Evolutionary conservation across 2,329 filamentous ascomycete species (phyloP).

Genomic region (Colletotrichum echinochloae): DNA sequence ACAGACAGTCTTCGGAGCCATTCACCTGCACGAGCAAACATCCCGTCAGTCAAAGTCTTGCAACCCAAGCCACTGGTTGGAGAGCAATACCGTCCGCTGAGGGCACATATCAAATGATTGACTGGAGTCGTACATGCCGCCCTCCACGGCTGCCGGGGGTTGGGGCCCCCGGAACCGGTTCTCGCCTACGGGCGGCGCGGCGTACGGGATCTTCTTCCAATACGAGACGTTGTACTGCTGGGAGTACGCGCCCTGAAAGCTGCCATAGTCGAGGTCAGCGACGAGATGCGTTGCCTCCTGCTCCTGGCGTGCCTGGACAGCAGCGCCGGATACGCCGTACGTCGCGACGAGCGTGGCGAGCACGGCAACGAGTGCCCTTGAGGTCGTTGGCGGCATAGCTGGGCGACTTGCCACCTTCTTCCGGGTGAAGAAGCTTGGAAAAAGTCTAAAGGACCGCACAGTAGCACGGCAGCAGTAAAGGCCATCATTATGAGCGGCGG

Average conservation of each 20-base stretch:
- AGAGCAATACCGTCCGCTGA: slow-evolving; percentile 60
- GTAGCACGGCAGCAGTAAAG: neutral
- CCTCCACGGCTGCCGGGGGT: slow-evolving; percentile 60
- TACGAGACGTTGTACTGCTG: slow-evolving; percentile 67
- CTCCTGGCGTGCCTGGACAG: slow-evolving; percentile 21
- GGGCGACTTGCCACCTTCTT: neutral
- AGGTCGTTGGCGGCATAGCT: slow-evolving; percentile 24
- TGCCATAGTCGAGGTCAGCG: slow-evolving; percentile 58
- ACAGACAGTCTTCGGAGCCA: slow-evolving; percentile 70
- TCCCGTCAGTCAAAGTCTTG: neutral
- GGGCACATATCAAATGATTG: slow-evolving; percentile 69
- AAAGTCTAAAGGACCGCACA: neutral
- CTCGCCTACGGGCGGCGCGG: slow-evolving; percentile 65
- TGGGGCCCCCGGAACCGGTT: slow-evolving; percentile 73
- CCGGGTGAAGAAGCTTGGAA: neutral
- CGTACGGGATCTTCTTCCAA: slow-evolving; percentile 72
- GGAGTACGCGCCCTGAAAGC: slow-evolving; percentile 65
- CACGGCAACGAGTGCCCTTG: slow-evolving; percentile 12
- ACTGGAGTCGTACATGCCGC: slow-evolving; percentile 65
- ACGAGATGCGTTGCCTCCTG: slow-evolving; percentile 27
- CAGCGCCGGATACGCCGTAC: slow-evolving; percentile 12
- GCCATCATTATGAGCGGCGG: neutral
- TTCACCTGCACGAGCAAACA: slow-evolving; percentile 51
- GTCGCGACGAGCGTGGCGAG: slow-evolving; percentile 14
- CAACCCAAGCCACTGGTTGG: neutral